These are phyloP conservation scores for Salpingoeca rosetta DNA, from an alignment of 78 protist genomes.

Conservation along the genomic window DNA sequence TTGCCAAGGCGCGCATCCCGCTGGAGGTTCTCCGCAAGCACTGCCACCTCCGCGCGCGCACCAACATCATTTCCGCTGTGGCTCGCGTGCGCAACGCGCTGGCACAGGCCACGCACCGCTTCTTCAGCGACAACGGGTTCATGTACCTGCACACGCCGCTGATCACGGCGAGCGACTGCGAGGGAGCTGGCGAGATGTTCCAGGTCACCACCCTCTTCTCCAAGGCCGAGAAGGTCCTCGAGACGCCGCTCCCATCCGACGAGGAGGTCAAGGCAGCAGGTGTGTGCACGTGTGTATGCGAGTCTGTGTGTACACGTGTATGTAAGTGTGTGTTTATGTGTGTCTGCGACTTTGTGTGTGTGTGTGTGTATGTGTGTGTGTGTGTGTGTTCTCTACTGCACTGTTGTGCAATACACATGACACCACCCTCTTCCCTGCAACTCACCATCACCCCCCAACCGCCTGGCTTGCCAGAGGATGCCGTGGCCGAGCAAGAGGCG, in stretches of 20 bases:
- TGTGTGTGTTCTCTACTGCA: too few species aligned
- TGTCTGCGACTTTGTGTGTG: too few species aligned
- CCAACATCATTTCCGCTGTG: constrained; percentile 53
- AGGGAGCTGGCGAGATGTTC: constrained; percentile 80
- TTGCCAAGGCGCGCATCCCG: constrained; percentile 73
- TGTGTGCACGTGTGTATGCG: not conserved
- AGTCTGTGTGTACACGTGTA: too few species aligned
- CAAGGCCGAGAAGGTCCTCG: not conserved
- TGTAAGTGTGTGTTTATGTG: too few species aligned
- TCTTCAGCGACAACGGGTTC: constrained; percentile 2
- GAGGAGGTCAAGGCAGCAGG: too few species aligned
- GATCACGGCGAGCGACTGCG: constrained; percentile 69
- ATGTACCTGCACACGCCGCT: constrained; percentile 58
- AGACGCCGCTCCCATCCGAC: too few species aligned
- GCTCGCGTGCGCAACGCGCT: constrained; percentile 48
- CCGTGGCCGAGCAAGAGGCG: too few species aligned
- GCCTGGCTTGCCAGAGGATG: too few species aligned
- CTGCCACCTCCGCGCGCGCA: constrained; percentile 72
- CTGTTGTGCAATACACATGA: too few species aligned
- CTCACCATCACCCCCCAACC: too few species aligned
- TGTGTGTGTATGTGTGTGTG: too few species aligned
- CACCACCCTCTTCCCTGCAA: too few species aligned
- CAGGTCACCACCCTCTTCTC: constrained; percentile 2
- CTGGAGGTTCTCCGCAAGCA: constrained; percentile 73
- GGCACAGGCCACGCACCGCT: constrained; percentile 26